Conservation (phyloP, 108 stramenopile genomes). For the Conticribra weissflogii region DNA sequence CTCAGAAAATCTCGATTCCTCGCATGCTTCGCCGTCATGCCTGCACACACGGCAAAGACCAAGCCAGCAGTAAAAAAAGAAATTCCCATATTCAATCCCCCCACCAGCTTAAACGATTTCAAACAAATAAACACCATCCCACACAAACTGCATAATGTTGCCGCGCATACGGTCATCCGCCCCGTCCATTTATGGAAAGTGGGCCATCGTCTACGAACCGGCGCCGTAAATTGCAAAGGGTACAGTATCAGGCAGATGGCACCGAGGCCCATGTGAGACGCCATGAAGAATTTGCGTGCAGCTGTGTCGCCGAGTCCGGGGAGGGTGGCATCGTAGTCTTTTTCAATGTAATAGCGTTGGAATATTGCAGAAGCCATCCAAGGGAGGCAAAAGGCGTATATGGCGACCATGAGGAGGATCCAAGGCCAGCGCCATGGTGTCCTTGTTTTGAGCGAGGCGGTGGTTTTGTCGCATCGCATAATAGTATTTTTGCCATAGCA, state of each 20-base stretch:
- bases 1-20: not conserved
- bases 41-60: slow-evolving; percentile 22
- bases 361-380: slow-evolving; percentile 34
- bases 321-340: slow-evolving; percentile 30
- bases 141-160: slow-evolving; percentile 25
- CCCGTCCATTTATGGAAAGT: slow-evolving; percentile 46
- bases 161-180: slow-evolving; percentile 31
- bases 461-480: too few species aligned
- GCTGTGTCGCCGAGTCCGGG: slow-evolving; percentile 44
- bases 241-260: slow-evolving; percentile 29
- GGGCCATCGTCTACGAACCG: slow-evolving; percentile 9
- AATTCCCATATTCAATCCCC: slow-evolving; percentile 47
- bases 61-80: slow-evolving; percentile 40
- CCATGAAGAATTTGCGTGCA: slow-evolving; percentile 38
- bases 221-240: slow-evolving; percentile 37
- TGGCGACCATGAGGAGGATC: slow-evolving; percentile 25
- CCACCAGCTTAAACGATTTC: slow-evolving; percentile 34
- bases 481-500: too few species aligned
- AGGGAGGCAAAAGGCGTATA: slow-evolving; percentile 35
- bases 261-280: slow-evolving; percentile 45
- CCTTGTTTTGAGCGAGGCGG: too few species aligned
- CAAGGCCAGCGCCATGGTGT: slow-evolving; percentile 19
- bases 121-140: slow-evolving; percentile 42
- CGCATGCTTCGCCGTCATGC: slow-evolving; percentile 35
- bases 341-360: slow-evolving; percentile 33